Conservation (phyloP, 1,139 yeast species). For the Suhomyces guaymorum region DNA sequence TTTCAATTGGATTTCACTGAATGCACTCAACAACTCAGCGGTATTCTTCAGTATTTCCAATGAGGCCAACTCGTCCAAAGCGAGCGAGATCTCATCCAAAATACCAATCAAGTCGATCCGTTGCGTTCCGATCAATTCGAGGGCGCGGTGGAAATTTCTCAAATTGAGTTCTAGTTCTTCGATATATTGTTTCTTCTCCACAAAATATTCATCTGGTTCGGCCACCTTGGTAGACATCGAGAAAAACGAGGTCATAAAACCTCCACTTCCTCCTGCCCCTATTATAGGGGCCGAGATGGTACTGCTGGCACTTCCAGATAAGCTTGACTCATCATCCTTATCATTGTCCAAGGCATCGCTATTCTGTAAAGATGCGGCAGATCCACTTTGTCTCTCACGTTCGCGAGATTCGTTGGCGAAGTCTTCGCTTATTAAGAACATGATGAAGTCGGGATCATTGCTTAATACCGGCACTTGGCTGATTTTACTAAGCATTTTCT, state of each 20-base stretch:
- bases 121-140: constrained; percentile 75
- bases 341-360: constrained; percentile 42
- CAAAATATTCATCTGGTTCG: constrained; percentile 80
- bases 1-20: constrained; percentile 70
- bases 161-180: constrained; percentile 76
- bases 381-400: constrained; percentile 58
- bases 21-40: constrained; percentile 53
- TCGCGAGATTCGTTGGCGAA: constrained; percentile 66
- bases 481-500: constrained; percentile 78
- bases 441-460: constrained; percentile 70
- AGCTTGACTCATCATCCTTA: constrained; percentile 15
- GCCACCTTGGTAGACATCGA: constrained; percentile 59
- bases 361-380: constrained; percentile 49
- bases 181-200: constrained; percentile 65
- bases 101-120: constrained; percentile 65
- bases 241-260: constrained; percentile 65
- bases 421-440: constrained; percentile 75
- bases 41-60: constrained; percentile 75
- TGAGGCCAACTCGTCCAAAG: constrained; percentile 71
- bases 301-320: constrained; percentile 7
- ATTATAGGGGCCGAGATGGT: constrained; percentile 10
- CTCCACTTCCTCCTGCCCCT: constrained; percentile 34
- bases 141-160: constrained; percentile 64
- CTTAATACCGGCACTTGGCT: constrained; percentile 57
- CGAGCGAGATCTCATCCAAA: constrained; percentile 48